phyloP scores from a whole-genome alignment of 495 filamentous ascomycete genomes.

The Podospora fimiseda region DNA sequence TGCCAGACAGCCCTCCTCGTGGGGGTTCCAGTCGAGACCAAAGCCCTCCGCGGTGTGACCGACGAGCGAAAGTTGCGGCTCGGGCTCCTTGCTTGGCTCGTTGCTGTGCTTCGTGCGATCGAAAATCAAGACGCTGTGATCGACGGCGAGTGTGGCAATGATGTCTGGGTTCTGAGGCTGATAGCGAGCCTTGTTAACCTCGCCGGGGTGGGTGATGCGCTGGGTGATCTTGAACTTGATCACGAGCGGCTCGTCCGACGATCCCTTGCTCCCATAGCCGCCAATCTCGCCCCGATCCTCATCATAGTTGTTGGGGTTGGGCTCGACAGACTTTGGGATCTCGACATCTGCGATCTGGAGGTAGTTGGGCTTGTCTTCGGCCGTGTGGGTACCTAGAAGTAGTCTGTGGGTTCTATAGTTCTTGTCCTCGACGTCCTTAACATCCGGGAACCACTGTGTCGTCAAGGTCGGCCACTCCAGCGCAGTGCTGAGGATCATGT shows the following conservation, averaged over 20 bases:
- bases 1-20: slow-evolving; percentile 71
- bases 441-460: slow-evolving; percentile 96
- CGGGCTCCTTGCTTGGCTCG: slow-evolving; percentile 61
- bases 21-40: slow-evolving; percentile 87
- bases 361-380: slow-evolving; percentile 80
- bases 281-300: slow-evolving; percentile 89
- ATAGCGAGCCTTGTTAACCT: slow-evolving; percentile 98
- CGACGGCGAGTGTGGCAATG: slow-evolving; percentile 87
- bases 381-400: slow-evolving; percentile 91
- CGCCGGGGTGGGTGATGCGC: slow-evolving; percentile 91
- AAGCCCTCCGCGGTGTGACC: slow-evolving; percentile 93
- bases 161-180: slow-evolving; percentile 97
- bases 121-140: slow-evolving; percentile 84
- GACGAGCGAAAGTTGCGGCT: slow-evolving; percentile 73
- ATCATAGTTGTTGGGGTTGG: slow-evolving; percentile 76
- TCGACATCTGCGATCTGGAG: slow-evolving; percentile 91
- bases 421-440: slow-evolving; percentile 77
- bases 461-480: slow-evolving; percentile 98
- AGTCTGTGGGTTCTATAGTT: slow-evolving; percentile 84
- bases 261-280: slow-evolving; percentile 70
- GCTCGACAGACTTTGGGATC: slow-evolving; percentile 70
- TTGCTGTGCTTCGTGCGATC: slow-evolving; percentile 90
- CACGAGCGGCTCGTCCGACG: slow-evolving; percentile 42
- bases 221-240: slow-evolving; percentile 87
- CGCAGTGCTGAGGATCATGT: slow-evolving; percentile 87